Percentiles rank a stretch among this genome's conserved stretches.
phyloP scores from a whole-genome alignment of 2,329 filamentous ascomycete species.

The Colletotrichum salicis region DNA sequence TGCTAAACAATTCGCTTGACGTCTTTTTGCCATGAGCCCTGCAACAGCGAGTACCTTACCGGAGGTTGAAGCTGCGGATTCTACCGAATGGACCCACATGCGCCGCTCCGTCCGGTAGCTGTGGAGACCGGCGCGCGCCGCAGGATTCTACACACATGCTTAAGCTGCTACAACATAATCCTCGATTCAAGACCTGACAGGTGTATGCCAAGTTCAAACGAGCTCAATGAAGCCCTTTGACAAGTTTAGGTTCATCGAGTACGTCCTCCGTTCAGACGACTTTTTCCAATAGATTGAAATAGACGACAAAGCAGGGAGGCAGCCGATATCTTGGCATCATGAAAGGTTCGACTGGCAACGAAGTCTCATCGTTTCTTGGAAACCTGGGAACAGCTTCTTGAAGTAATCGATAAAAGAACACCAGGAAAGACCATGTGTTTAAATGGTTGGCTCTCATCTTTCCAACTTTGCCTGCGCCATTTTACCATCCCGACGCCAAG shows the following conservation, averaged over 20 bases:
- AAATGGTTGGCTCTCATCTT: constrained; percentile 11
- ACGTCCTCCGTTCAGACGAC: not conserved
- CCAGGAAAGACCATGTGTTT: not conserved
- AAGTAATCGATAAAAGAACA: not conserved
- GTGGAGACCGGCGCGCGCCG: not conserved
- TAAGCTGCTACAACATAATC: too few species aligned
- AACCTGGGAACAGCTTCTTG: too few species aligned
- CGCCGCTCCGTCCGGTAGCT: not conserved
- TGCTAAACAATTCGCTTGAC: not conserved
- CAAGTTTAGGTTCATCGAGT: not conserved
- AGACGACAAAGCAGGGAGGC: not conserved
- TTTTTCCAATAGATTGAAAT: not conserved
- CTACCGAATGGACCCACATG: not conserved
- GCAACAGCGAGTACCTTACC: too few species aligned
- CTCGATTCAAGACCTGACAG: too few species aligned
- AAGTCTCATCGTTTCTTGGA: not conserved
- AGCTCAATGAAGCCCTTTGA: too few species aligned
- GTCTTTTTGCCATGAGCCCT: not conserved
- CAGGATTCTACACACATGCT: not conserved
- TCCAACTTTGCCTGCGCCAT: constrained; percentile 9
- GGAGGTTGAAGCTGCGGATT: not conserved
- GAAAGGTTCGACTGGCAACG: not conserved
- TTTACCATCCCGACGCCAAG: constrained; percentile 12
- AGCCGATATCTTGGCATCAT: not conserved
- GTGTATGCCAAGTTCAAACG: too few species aligned